These are phyloP conservation scores for Exsudoporus frostii DNA, from an alignment of 768 basidiomycete species.

Conservation along the genomic window DNA sequence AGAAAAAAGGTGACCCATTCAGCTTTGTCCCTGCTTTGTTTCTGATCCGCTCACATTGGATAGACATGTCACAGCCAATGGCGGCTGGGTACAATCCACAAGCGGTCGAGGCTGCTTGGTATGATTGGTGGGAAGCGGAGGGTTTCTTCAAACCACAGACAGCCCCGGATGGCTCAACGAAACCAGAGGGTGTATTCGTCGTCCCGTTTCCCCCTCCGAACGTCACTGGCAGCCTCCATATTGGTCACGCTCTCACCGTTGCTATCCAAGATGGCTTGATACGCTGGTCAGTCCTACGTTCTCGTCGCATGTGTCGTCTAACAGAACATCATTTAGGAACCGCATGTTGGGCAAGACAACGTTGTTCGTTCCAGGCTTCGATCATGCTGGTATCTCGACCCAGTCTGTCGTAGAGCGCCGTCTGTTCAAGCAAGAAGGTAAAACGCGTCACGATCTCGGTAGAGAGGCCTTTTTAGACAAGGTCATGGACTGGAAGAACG, in stretches of 20 bases:
- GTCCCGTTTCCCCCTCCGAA: conserved; percentile 94
- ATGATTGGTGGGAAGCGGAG: conserved; percentile 93
- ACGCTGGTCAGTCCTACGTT: conserved; percentile 62
- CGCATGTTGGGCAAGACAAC: conserved; percentile 94
- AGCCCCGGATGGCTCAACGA: conserved; percentile 52
- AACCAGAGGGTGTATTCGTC: conserved; percentile 71
- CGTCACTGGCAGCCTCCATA: conserved; percentile 93
- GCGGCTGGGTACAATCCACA: conserved; percentile 92
- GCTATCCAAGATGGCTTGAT: conserved; percentile 89
- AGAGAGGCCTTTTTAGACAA: conserved; percentile 87
- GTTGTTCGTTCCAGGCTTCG: conserved; percentile 90
- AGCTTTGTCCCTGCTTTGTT: background rate
- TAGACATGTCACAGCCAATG: conserved; percentile 88
- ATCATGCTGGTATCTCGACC: conserved; percentile 97
- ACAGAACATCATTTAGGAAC: conserved; percentile 52
- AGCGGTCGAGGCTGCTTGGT: conserved; percentile 93
- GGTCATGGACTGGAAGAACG: conserved; percentile 96
- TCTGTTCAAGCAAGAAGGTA: conserved; percentile 75
- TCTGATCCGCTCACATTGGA: background rate
- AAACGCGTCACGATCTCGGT: conserved; percentile 91
- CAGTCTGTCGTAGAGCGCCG: conserved; percentile 97
- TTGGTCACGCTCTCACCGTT: conserved; percentile 90
- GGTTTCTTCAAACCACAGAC: conserved; percentile 86
- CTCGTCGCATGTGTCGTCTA: background rate
- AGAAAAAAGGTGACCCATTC: conserved; percentile 79